These are phyloP conservation scores for Eucalyptus pauciflora DNA, from an alignment of 345 rosid genomes.

Conservation along the genomic window DNA sequence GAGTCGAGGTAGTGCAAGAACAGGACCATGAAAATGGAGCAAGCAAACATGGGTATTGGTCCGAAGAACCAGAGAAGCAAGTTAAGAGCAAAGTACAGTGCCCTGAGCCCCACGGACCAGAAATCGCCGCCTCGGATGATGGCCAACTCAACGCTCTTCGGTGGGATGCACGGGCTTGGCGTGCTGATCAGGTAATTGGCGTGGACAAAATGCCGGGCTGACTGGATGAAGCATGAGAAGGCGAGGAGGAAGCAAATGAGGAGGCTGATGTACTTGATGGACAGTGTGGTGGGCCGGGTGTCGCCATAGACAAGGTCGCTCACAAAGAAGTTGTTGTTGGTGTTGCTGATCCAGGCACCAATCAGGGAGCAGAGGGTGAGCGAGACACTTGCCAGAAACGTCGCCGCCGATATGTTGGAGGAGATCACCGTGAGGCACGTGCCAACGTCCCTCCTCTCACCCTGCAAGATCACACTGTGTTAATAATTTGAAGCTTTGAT, in stretches of 20 bases:
- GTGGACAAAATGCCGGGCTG: constrained; percentile 52
- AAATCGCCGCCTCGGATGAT: constrained; percentile 62
- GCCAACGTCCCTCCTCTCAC: constrained; percentile 12
- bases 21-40: constrained; percentile 33
- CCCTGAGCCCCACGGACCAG: constrained; percentile 68
- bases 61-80: constrained; percentile 78
- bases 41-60: constrained; percentile 68
- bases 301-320: constrained; percentile 6
- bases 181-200: constrained; percentile 62
- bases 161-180: constrained; percentile 26
- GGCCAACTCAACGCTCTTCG: constrained; percentile 20
- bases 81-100: constrained; percentile 56
- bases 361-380: constrained; percentile 67
- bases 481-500: not conserved
- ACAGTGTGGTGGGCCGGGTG: constrained; percentile 35
- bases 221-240: constrained; percentile 64
- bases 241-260: constrained; percentile 54
- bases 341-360: constrained; percentile 72
- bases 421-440: constrained; percentile 32
- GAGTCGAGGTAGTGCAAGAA: constrained; percentile 38
- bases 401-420: constrained; percentile 58
- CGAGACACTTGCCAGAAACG: constrained; percentile 42
- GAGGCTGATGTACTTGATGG: constrained; percentile 59
- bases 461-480: not conserved
- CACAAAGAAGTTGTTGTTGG: constrained; percentile 24